Evolutionary conservation across 768 basidiomycete genomes (phyloP), one percentile per base, ranked within the genome.

Genomic region (Lactifluus pinguis): DNA sequence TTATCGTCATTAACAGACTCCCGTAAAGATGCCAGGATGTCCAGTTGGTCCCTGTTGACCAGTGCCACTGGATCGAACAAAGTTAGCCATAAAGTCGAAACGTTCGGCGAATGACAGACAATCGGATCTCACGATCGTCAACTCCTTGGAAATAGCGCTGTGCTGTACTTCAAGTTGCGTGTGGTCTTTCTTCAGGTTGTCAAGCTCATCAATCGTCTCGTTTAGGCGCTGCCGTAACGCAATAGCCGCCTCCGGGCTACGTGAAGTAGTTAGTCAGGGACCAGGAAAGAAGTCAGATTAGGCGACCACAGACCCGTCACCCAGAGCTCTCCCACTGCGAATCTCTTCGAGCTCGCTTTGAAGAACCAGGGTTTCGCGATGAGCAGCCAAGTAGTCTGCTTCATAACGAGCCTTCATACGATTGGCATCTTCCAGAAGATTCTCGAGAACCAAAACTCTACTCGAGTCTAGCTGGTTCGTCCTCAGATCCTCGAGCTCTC

Each of bases 1-100:
- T 93, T 93, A 72, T 98, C 95, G 69, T 89, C 86, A 69, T 86
- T 87, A 47, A 95, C 89, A 1, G 89, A 92, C 60, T 92, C 91
- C 45, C 95, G 85, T 30, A 97, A 75, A 6, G 84, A 84, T 2
- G 85, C 80, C 36, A 98, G 84, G 60, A 95, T 92, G 55, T 95
- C 94, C 21, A 94, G 76, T 70, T 98, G 92, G 69, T 97, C 93
- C 71, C 91, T 92, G 76, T 93, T 89, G 49, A 98, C 87, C 48
- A 98, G 80, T 49, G 83, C 89, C 68, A 98, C 94, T 95, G 68
- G 13, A 38, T 49, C 1, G 5, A 55, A 14, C 5, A n/a, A n/a
- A 39, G 49, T 14, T 13, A 66, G 21, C 42, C 30, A 19, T 32
- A 49, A 32, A 67, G 51, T 7, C 64, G 9, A 59, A 41, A 39